A percentile compares a stretch with the other conserved stretches of the same genome.
phyloP scores from a whole-genome alignment of 257 asterid genomes.

The Salvia splendens region DNA sequence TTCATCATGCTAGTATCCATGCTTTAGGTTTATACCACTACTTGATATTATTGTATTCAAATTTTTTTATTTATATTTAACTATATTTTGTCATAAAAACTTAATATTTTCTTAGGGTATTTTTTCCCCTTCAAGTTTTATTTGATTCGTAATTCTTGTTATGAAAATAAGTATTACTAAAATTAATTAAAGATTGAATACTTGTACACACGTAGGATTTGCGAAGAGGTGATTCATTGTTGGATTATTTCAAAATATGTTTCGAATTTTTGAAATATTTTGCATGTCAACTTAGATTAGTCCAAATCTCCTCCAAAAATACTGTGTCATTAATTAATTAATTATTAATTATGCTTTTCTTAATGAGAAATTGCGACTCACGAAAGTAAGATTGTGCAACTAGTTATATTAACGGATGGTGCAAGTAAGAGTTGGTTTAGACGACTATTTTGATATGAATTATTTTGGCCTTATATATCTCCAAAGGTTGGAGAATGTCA shows the following conservation, averaged over 20 bases:
- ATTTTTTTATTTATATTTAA: no score
- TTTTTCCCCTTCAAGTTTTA: not conserved
- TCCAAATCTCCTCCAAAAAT: not conserved
- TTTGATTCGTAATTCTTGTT: not conserved
- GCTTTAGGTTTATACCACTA: no score
- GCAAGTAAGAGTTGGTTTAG: constrained; percentile 24
- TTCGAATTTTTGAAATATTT: not conserved
- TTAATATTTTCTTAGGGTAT: no score
- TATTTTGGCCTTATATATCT: constrained; percentile 29
- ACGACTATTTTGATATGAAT: not conserved
- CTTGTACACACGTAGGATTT: no score
- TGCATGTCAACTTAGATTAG: not conserved
- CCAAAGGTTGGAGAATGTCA: constrained; percentile 31
- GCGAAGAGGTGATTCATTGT: not conserved
- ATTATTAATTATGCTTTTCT: not conserved
- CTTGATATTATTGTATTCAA: no score
- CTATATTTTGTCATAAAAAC: no score
- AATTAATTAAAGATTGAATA: no score
- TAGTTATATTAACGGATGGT: constrained; percentile 4
- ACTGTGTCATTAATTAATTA: not conserved
- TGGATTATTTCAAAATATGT: not conserved
- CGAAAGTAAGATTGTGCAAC: constrained; percentile 11
- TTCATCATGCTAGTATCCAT: no score
- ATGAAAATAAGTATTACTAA: not conserved
- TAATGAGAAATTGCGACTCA: constrained; percentile 7